Evolutionary conservation across 2,329 filamentous ascomycete species (phyloP).

Genomic region (Penicillium sp.): DNA sequence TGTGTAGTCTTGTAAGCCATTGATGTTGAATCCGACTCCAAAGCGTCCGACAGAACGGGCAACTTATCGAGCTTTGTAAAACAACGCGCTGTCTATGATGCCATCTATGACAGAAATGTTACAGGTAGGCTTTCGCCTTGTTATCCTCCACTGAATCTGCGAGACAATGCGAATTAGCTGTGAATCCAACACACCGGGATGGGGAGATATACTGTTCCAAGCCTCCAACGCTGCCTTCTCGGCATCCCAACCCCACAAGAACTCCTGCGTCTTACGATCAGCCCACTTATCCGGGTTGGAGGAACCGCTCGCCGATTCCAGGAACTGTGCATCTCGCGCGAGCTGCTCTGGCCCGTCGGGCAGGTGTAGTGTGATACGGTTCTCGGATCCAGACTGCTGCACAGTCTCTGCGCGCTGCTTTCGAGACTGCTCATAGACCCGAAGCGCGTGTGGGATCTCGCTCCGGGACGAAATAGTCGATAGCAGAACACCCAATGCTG

Average conservation of each 20-base stretch:
- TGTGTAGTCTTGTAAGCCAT: constrained; percentile 1
- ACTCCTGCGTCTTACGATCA: constrained; percentile 58
- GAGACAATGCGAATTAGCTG: constrained; percentile 3
- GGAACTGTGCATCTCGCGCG: constrained; percentile 39
- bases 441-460: constrained; percentile 34
- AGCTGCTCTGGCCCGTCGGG: constrained; percentile 39
- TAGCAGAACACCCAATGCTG: constrained; percentile 32
- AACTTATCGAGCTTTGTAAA: background rate
- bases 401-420: constrained; percentile 39
- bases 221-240: constrained; percentile 29
- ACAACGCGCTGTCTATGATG: background rate
- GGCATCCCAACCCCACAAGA: constrained; percentile 37
- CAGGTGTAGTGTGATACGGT: constrained; percentile 35
- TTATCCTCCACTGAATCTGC: constrained; percentile 4
- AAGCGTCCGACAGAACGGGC: background rate
- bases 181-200: background rate
- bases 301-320: constrained; percentile 21
- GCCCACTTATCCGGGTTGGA: constrained; percentile 59
- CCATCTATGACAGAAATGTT: background rate
- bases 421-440: constrained; percentile 35
- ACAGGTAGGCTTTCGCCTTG: constrained; percentile 17
- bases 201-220: constrained; percentile 27
- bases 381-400: constrained; percentile 35
- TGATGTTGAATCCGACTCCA: background rate
- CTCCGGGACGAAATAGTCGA: constrained; percentile 28